Percentiles rank a stretch among this genome's conserved stretches.
These are phyloP conservation scores for Fusarium domesticum DNA, from an alignment of 2,329 filamentous ascomycete genomes.

Conservation along the genomic window DNA sequence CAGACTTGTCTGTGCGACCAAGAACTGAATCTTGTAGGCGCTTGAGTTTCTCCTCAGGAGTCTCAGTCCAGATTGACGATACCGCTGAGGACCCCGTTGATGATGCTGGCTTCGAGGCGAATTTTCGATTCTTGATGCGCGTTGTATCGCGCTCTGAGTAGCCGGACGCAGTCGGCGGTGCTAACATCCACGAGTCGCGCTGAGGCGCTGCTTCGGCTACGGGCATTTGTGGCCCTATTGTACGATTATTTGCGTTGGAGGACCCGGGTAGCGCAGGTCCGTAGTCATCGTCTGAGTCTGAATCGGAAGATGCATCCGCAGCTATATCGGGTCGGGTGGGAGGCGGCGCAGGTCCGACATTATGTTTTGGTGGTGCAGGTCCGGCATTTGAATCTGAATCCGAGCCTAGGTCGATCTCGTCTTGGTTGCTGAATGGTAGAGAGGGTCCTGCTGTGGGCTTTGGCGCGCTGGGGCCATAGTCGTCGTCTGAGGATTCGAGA, in stretches of 20 bases:
- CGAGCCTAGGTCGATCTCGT: conserved; percentile 43
- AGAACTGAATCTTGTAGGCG: conserved; percentile 78
- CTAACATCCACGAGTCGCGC: conserved; percentile 84
- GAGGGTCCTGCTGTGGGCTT: conserved; percentile 24
- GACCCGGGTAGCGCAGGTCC: conserved; percentile 57
- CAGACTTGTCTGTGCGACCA: conserved; percentile 56
- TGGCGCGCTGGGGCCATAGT: conserved; percentile 40
- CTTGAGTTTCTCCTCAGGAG: conserved; percentile 80
- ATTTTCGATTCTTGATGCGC: conserved; percentile 76
- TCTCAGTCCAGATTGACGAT: conserved; percentile 84
- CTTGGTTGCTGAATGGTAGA: conserved; percentile 31
- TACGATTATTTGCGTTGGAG: conserved; percentile 46
- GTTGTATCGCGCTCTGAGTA: conserved; percentile 72
- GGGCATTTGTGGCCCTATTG: conserved; percentile 36
- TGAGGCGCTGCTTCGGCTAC: conserved; percentile 47
- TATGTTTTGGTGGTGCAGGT: conserved; percentile 36
- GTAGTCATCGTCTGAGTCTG: conserved; percentile 52
- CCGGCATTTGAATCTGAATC: conserved; percentile 37
- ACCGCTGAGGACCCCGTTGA: conserved; percentile 39
- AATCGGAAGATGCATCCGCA: conserved; percentile 33
- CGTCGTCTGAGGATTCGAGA: conserved; percentile 42
- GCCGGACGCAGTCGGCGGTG: conserved; percentile 58
- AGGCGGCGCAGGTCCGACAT: conserved; percentile 35
- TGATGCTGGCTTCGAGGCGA: conserved; percentile 60
- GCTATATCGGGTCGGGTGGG: conserved; percentile 27